Percentiles rank a stretch among this genome's conserved stretches.
Conservation (phyloP, 257 asterid genomes). For the Ehretia macrophylla region DNA sequence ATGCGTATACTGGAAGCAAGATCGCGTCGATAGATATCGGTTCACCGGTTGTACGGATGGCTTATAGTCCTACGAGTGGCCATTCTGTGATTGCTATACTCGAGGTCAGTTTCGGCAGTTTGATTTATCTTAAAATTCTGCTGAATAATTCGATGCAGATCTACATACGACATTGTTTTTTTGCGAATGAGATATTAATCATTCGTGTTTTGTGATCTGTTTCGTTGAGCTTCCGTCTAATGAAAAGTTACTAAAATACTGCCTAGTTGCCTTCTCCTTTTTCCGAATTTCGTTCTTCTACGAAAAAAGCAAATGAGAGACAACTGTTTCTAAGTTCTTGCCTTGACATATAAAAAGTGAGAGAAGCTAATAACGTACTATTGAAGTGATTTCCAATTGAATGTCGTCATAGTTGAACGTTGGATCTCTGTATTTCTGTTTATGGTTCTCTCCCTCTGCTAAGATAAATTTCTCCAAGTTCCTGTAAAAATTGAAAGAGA, state of each 20-base stretch:
- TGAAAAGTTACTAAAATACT: neutral
- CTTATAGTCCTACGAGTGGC: constrained; percentile 80
- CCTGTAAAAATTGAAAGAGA: too few relatives aligned
- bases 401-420: too few relatives aligned
- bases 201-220: neutral
- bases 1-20: constrained; percentile 93
- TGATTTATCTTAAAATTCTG: neutral
- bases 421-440: neutral
- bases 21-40: constrained; percentile 91
- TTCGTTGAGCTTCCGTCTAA: neutral
- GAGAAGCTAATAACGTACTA: too few relatives aligned
- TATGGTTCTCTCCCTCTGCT: neutral
- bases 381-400: too few relatives aligned
- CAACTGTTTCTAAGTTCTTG: too few relatives aligned
- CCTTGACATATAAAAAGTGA: too few relatives aligned
- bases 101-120: constrained; percentile 52
- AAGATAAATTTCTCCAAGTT: neutral
- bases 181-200: neutral
- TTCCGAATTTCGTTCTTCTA: too few relatives aligned
- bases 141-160: neutral
- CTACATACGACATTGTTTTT: too few relatives aligned
- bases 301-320: too few relatives aligned
- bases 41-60: constrained; percentile 98
- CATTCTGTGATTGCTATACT: constrained; percentile 83
- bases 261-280: too few relatives aligned